These are phyloP conservation scores for Hypericum perforatum DNA, from an alignment of 345 rosid genomes.

Conservation along the genomic window DNA sequence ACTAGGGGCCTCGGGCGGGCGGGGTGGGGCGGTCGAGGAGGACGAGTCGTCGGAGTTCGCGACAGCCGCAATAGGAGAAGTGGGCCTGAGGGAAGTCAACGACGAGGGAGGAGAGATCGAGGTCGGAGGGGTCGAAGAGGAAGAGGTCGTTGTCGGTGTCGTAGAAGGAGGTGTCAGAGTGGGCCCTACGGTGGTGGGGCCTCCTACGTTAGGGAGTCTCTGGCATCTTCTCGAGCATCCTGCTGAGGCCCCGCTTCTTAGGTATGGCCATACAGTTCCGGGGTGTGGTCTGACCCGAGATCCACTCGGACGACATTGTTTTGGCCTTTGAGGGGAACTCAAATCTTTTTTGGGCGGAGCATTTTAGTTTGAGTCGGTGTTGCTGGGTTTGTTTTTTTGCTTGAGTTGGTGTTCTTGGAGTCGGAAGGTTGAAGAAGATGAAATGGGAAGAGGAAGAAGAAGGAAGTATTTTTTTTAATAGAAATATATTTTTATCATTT, in stretches of 20 bases:
- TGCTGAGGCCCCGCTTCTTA: slow-evolving; percentile 10
- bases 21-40: slow-evolving; percentile 4
- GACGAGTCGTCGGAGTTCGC: slow-evolving; percentile 38
- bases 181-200: slow-evolving; percentile 78
- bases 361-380: no score
- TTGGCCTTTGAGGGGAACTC: no score
- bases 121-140: slow-evolving; percentile 72
- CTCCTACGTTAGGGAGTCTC: slow-evolving; percentile 49
- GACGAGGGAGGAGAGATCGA: slow-evolving; percentile 71
- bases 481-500: no score
- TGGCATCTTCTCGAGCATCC: slow-evolving; percentile 53
- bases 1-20: slow-evolving; percentile 28
- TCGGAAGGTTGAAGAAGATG: no score
- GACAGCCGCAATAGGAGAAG: slow-evolving; percentile 48
- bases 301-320: no score
- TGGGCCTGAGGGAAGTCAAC: slow-evolving; percentile 30
- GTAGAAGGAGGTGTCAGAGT: slow-evolving; percentile 74
- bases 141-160: slow-evolving; percentile 52
- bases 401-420: no score
- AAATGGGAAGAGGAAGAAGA: no score
- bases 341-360: no score
- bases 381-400: no score
- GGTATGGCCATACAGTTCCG: no score
- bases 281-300: no score
- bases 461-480: no score